Evolutionary conservation across 1,139 yeast genomes (phyloP).

Genomic region (Kazachstania sp.): DNA sequence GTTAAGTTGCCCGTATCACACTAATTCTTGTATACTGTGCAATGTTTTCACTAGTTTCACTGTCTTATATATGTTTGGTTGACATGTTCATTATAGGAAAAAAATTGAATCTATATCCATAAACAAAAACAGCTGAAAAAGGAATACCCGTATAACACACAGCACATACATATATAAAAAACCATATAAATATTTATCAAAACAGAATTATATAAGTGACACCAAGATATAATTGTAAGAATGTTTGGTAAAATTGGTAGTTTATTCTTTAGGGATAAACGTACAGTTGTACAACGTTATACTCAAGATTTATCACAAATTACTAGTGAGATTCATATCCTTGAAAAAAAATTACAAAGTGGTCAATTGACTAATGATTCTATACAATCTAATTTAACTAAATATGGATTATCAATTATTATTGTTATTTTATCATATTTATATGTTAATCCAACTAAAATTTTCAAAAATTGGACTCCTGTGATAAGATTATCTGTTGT

Average conservation of each 20-base stretch:
- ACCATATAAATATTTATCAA: too few relatives aligned
- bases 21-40: too few relatives aligned
- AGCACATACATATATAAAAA: too few relatives aligned
- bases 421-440: conserved; percentile 1
- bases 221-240: not conserved
- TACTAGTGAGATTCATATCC: conserved; percentile 23
- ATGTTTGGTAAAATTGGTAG: conserved; percentile 12
- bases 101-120: too few relatives aligned
- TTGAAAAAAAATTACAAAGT: conserved; percentile 18
- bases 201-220: too few relatives aligned
- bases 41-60: too few relatives aligned
- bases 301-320: conserved; percentile 25
- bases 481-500: conserved; percentile 2
- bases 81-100: too few relatives aligned
- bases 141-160: too few relatives aligned
- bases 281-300: conserved; percentile 21
- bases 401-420: conserved; percentile 15
- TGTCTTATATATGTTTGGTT: too few relatives aligned
- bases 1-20: too few relatives aligned
- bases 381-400: conserved; percentile 16
- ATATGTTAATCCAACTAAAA: not conserved
- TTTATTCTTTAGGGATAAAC: conserved; percentile 9
- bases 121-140: too few relatives aligned
- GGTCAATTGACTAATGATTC: conserved; percentile 13
- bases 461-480: not conserved